Evolutionary conservation across 441 rosid species (phyloP).

Genomic region (Geranium incanum): DNA sequence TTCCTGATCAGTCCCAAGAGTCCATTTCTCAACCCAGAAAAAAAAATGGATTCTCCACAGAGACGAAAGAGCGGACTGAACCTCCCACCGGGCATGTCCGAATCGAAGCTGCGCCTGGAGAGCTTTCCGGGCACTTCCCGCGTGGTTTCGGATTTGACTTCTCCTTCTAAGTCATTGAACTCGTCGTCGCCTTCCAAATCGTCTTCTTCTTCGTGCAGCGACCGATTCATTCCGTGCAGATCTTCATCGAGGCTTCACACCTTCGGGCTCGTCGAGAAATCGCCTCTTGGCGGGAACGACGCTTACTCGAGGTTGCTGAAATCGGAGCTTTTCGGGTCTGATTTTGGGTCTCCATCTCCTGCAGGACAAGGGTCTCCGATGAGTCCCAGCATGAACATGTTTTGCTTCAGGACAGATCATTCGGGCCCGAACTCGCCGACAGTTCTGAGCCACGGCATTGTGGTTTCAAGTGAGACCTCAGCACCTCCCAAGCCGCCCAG

Average conservation of each 20-base stretch:
- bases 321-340: constrained; percentile 93
- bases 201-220: constrained; percentile 53
- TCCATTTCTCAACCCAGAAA: not conserved
- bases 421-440: constrained; percentile 81
- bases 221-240: constrained; percentile 94
- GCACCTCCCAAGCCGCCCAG: constrained; percentile 82
- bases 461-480: constrained; percentile 51
- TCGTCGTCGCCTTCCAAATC: constrained; percentile 70
- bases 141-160: constrained; percentile 55
- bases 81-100: constrained; percentile 88
- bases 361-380: constrained; percentile 70
- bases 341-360: constrained; percentile 73
- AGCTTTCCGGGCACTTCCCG: constrained; percentile 48
- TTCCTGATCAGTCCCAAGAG: too few relatives aligned
- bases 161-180: constrained; percentile 67
- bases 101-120: constrained; percentile 58
- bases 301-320: constrained; percentile 67
- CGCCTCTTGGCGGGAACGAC: constrained; percentile 85
- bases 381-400: constrained; percentile 77
- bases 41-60: constrained; percentile 59
- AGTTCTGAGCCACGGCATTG: constrained; percentile 53
- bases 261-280: constrained; percentile 71
- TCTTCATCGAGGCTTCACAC: constrained; percentile 87
- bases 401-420: constrained; percentile 74
- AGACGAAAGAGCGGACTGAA: constrained; percentile 66